Percentiles rank a stretch among this genome's conserved stretches.
Conservation (phyloP, 2,329 filamentous ascomycete species). For the Beauveria australis region DNA sequence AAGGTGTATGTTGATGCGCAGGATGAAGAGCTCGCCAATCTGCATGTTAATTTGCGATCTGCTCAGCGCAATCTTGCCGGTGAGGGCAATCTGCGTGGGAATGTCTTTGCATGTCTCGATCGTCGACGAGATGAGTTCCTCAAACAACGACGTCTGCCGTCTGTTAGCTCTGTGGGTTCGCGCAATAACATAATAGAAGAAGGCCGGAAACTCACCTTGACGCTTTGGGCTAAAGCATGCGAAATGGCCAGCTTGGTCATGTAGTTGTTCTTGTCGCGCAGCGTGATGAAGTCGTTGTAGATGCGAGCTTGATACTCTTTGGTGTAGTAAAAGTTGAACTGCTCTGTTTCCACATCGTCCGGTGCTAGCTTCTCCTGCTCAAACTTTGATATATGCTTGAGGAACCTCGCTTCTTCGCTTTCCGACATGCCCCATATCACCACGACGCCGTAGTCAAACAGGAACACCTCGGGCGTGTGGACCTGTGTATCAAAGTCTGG, state of each 20-base stretch:
- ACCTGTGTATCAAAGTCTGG: slow-evolving; percentile 79
- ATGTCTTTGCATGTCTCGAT: slow-evolving; percentile 91
- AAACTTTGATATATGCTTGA: slow-evolving; percentile 91
- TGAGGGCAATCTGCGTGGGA: slow-evolving; percentile 83
- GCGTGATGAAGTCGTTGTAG: slow-evolving; percentile 97
- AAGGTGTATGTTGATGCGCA: slow-evolving; percentile 95
- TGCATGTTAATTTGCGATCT: slow-evolving; percentile 97
- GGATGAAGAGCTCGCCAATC: slow-evolving; percentile 94
- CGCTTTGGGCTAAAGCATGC: slow-evolving; percentile 88
- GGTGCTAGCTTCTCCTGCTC: slow-evolving; percentile 81
- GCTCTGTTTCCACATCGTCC: slow-evolving; percentile 89
- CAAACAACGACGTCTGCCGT: slow-evolving; percentile 77
- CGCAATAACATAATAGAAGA: neutral
- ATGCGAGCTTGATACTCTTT: slow-evolving; percentile 95
- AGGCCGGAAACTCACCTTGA: slow-evolving; percentile 54
- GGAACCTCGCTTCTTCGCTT: slow-evolving; percentile 79
- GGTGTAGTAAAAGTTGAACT: slow-evolving; percentile 99
- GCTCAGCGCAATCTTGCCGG: slow-evolving; percentile 83
- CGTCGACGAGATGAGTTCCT: slow-evolving; percentile 88
- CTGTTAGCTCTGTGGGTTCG: neutral
- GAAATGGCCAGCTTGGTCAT: slow-evolving; percentile 98
- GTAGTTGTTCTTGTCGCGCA: slow-evolving; percentile 90
- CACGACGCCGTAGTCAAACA: slow-evolving; percentile 95
- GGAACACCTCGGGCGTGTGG: slow-evolving; percentile 87
- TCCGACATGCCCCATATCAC: slow-evolving; percentile 97